phyloP scores from a whole-genome alignment of 345 rosid genomes.

The Gossypium arboreum region DNA sequence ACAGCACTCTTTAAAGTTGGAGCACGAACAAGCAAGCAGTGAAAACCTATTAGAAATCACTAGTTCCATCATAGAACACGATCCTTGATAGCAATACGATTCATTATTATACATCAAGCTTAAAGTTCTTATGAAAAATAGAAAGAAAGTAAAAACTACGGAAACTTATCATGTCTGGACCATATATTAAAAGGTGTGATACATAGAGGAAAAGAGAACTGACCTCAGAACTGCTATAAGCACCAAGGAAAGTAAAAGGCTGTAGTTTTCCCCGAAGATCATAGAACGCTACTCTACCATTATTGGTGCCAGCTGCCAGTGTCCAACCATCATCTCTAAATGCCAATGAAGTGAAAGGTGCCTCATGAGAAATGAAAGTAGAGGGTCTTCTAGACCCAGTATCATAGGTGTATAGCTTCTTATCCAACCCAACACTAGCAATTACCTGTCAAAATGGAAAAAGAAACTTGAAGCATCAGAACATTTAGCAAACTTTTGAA shows the following conservation, averaged over 20 bases:
- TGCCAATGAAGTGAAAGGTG: slow-evolving; percentile 96
- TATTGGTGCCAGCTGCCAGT: slow-evolving; percentile 90
- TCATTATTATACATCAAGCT: slow-evolving; percentile 7
- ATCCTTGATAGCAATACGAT: slow-evolving; percentile 2
- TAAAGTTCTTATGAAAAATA: not conserved
- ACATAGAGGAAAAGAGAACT: slow-evolving; percentile 14
- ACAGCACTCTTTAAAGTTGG: not conserved
- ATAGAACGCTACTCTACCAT: slow-evolving; percentile 85
- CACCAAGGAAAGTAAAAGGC: slow-evolving; percentile 83
- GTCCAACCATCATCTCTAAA: slow-evolving; percentile 90
- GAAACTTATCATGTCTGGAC: not conserved
- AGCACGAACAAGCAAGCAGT: not conserved
- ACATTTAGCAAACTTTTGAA: slow-evolving; percentile 5
- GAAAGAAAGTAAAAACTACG: not conserved
- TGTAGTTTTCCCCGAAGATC: slow-evolving; percentile 91
- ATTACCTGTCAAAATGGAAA: slow-evolving; percentile 52
- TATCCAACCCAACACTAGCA: slow-evolving; percentile 93
- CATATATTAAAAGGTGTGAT: not conserved
- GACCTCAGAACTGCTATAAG: slow-evolving; percentile 89
- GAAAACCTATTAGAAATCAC: not conserved
- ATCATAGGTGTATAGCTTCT: slow-evolving; percentile 87
- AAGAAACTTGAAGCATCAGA: slow-evolving; percentile 13
- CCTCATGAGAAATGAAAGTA: slow-evolving; percentile 68
- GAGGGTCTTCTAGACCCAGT: slow-evolving; percentile 78
- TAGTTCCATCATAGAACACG: not conserved